Conservation (phyloP, 345 rosid genomes). For the Mangifera indica region DNA sequence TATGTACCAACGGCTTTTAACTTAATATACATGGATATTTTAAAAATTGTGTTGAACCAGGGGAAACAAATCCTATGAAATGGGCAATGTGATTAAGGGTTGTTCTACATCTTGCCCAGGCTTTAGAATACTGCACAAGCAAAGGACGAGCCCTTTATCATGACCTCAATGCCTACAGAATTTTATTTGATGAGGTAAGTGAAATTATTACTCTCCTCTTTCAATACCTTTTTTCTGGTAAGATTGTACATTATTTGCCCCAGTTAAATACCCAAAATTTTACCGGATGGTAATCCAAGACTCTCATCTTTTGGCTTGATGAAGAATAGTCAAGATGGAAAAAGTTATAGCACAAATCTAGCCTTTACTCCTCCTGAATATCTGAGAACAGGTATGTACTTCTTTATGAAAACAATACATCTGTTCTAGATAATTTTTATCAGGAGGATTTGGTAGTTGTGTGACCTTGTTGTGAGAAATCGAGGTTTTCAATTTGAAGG, state of each 20-base stretch:
- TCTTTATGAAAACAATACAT: too few species aligned
- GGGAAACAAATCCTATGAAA: conserved; percentile 94
- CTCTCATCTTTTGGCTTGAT: conserved; percentile 92
- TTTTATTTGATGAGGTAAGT: conserved; percentile 82
- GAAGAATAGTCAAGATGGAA: conserved; percentile 95
- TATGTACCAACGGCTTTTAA: not conserved
- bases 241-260: conserved; percentile 11
- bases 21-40: not conserved
- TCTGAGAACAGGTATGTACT: conserved; percentile 72
- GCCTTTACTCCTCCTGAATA: conserved; percentile 98
- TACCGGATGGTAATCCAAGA: conserved; percentile 87
- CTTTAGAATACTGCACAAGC: conserved; percentile 80
- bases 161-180: conserved; percentile 89
- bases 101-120: conserved; percentile 88
- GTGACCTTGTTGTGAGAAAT: not conserved
- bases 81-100: conserved; percentile 97
- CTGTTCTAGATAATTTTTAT: not conserved
- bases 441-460: not conserved
- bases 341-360: conserved; percentile 89
- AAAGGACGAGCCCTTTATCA: conserved; percentile 93
- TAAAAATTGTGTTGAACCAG: conserved; percentile 45
- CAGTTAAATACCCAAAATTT: conserved; percentile 10
- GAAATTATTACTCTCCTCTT: not conserved
- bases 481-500: not conserved
- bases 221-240: not conserved